Evolutionary conservation across 441 rosid species (phyloP).

Genomic region (Heliophila coronopifolia): DNA sequence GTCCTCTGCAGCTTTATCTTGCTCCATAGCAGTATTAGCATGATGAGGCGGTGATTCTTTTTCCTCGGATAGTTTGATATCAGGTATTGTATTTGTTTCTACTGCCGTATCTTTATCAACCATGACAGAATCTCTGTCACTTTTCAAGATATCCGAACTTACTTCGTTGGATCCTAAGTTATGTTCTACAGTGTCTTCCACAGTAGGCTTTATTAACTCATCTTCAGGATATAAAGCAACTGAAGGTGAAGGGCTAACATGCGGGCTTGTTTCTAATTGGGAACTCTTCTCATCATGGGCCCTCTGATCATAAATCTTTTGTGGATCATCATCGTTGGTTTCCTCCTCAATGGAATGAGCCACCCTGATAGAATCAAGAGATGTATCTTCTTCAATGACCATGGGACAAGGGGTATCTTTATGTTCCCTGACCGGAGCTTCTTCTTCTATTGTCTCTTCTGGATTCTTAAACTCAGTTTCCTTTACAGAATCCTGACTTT

Average conservation of each 20-base stretch:
- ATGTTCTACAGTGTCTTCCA: slow-evolving; percentile 19
- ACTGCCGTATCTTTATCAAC: slow-evolving; percentile 10
- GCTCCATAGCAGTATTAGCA: slow-evolving; percentile 6
- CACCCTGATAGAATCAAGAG: slow-evolving; percentile 16
- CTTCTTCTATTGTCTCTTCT: slow-evolving; percentile 16
- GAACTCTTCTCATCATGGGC: slow-evolving; percentile 11
- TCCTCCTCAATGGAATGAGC: slow-evolving; percentile 8
- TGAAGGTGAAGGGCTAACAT: slow-evolving; percentile 18
- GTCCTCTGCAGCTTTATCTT: slow-evolving; percentile 8
- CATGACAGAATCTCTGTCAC: slow-evolving; percentile 11
- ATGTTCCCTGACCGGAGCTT: slow-evolving; percentile 10
- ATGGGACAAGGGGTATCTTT: slow-evolving; percentile 23
- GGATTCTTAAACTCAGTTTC: slow-evolving; percentile 18
- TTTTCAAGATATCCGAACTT: slow-evolving; percentile 6
- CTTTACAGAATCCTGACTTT: slow-evolving; percentile 9
- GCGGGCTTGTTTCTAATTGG: slow-evolving; percentile 12
- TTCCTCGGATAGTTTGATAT: slow-evolving; percentile 4
- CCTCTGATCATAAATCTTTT: slow-evolving; percentile 16
- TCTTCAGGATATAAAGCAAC: slow-evolving; percentile 27
- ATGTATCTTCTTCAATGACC: slow-evolving; percentile 23
- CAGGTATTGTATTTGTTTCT: slow-evolving; percentile 7
- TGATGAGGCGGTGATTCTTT: slow-evolving; percentile 2
- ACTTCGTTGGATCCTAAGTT: slow-evolving; percentile 14
- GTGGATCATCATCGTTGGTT: slow-evolving; percentile 6
- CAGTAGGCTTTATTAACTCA: slow-evolving; percentile 25